Conservation (phyloP, 78 protist species). For the Dictyostelium capitatum region DNA sequence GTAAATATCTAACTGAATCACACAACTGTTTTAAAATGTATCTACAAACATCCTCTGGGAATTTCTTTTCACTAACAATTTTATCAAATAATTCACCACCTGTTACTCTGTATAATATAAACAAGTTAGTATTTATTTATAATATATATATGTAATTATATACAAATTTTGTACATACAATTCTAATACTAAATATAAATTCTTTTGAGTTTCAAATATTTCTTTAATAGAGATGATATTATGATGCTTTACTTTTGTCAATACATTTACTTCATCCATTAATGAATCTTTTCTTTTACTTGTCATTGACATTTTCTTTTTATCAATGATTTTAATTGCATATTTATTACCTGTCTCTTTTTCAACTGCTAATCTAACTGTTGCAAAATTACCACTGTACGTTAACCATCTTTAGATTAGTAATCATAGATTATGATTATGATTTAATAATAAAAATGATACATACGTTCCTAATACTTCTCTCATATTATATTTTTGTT, state of each 20-base stretch:
- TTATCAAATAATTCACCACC: slow-evolving; percentile 87
- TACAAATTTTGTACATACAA: too few relatives aligned
- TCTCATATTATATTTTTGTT: slow-evolving; percentile 44
- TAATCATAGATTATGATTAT: neutral
- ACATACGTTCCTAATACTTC: slow-evolving; percentile 71
- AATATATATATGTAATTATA: too few relatives aligned
- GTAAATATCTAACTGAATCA: slow-evolving; percentile 79
- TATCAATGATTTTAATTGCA: slow-evolving; percentile 84
- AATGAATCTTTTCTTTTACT: slow-evolving; percentile 73
- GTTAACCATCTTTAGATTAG: neutral
- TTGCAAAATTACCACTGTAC: slow-evolving; percentile 70
- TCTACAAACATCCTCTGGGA: slow-evolving; percentile 60
- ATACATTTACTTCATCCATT: slow-evolving; percentile 80
- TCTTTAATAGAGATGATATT: slow-evolving; percentile 82
- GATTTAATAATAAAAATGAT: too few relatives aligned
- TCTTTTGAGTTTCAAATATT: slow-evolving; percentile 69
- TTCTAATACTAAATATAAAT: slow-evolving; percentile 81
- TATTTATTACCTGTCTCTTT: slow-evolving; percentile 72
- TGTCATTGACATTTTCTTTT: slow-evolving; percentile 78
- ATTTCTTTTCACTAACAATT: slow-evolving; percentile 64
- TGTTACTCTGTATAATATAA: slow-evolving; percentile 49
- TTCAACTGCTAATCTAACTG: slow-evolving; percentile 75
- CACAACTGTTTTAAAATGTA: slow-evolving; percentile 60
- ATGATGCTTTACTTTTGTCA: slow-evolving; percentile 71
- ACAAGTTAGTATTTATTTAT: neutral